These are phyloP conservation scores for Periconia macrospinosa DNA, from an alignment of 2,329 filamentous ascomycete species.

Conservation along the genomic window DNA sequence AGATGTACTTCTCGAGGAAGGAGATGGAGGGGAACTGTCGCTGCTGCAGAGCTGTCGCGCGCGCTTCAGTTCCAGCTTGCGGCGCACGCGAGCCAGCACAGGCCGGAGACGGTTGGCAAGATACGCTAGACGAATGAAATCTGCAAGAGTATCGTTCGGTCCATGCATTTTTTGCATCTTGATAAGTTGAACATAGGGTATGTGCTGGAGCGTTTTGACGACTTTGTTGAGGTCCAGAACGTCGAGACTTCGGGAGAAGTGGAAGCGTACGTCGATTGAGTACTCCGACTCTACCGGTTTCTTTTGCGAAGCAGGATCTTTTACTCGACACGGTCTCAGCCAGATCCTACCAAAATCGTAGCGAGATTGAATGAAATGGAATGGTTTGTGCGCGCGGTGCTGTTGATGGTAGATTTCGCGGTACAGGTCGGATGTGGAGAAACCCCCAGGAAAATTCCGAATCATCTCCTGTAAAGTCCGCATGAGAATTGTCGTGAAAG, in stretches of 20 bases:
- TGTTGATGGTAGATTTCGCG: slow-evolving; percentile 9
- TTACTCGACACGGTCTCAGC: slow-evolving; percentile 5
- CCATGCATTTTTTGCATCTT: slow-evolving; percentile 11
- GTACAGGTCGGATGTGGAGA: slow-evolving; percentile 15
- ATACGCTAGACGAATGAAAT: slow-evolving; percentile 8
- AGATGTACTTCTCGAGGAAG: not conserved
- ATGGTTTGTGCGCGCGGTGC: slow-evolving; percentile 11
- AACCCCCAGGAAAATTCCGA: slow-evolving; percentile 5
- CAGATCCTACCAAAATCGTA: slow-evolving; percentile 16
- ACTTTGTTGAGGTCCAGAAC: slow-evolving; percentile 7
- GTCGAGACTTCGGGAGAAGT: slow-evolving; percentile 8
- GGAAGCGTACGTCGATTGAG: slow-evolving; percentile 13
- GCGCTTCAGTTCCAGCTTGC: not conserved
- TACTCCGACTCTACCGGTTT: slow-evolving; percentile 2
- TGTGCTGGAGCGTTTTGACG: slow-evolving; percentile 12
- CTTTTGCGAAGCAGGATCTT: not conserved
- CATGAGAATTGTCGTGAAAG: slow-evolving; percentile 14
- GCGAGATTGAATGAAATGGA: slow-evolving; percentile 13
- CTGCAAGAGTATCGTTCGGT: slow-evolving; percentile 6
- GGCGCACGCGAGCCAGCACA: slow-evolving; percentile 3
- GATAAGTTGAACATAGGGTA: slow-evolving; percentile 10
- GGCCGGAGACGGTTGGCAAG: slow-evolving; percentile 5
- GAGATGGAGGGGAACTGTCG: not conserved
- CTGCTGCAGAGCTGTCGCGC: slow-evolving; percentile 4
- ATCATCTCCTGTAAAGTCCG: slow-evolving; percentile 3